Evolutionary conservation across 2,329 filamentous ascomycete species (phyloP), one percentile per base, ranked within the genome.

Genomic region (Colletotrichum neosansevieriae): DNA sequence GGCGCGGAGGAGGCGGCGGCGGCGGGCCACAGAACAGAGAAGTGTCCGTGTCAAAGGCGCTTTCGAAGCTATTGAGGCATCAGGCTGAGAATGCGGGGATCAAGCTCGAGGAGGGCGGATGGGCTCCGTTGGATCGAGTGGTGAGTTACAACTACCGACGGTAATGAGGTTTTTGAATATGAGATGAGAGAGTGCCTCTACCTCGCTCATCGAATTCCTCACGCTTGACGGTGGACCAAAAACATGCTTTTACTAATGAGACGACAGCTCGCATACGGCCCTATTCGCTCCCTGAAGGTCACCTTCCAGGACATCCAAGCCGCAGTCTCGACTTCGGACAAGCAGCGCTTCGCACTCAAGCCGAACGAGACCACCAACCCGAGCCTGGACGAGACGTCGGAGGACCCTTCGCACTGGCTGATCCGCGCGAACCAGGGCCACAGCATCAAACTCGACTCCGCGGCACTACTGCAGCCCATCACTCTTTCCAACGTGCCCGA

Each of bases 361-460:
- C 87, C 87, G 51, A 86, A 81, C 70, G 74, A 76, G 9, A 63
- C 65, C 15, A 73, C 74, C 45, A 75, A 76, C 61, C 72, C 74
- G 2, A 71, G 68, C 5, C 62, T 75, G 62, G 73, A 74, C 45
- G 74, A 76, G 11, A 71, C 74, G 17, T 76, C 77, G 19, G 75
- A 76, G 9, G 83, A 91, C 57, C 85, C 93, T 0, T 78, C 85
- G 0, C 85, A 92, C 78, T 98, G 91, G 83, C 85, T 97, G 36
- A 98, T 99, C 80, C 94, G 96, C 75, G 96, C 96, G 32, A 97
- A 97, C 76, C 96, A 98, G 82, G 96, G 96, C 62, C 96, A 98
- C 83, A 94, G 89, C 74, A 92, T 99, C 76, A 89, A 89, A 75
- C 81, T 90, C 40, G 91, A 93, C 32, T 89, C 89, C n/a, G 88